These are phyloP conservation scores for Durotheca rogersii DNA, from an alignment of 495 filamentous ascomycete genomes.

Conservation along the genomic window DNA sequence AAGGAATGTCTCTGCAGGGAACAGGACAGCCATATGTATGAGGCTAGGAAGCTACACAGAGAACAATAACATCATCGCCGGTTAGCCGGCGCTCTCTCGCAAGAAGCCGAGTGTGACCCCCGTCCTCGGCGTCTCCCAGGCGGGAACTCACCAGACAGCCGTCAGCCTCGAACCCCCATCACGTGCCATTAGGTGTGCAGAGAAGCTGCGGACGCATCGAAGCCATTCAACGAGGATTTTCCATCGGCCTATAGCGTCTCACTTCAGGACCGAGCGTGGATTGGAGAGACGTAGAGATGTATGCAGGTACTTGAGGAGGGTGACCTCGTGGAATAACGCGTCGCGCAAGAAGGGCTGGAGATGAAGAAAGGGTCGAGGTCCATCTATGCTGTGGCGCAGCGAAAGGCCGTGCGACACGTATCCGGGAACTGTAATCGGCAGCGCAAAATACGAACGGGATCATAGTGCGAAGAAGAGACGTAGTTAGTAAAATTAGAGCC, in stretches of 20 bases:
- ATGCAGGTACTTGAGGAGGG: conserved; percentile 14
- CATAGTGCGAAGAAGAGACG: too few relatives aligned
- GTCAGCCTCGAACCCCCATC: conserved; percentile 40
- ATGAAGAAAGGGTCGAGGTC: conserved; percentile 24
- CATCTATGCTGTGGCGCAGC: conserved; percentile 27
- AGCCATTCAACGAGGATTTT: conserved; percentile 24
- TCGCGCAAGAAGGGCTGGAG: conserved; percentile 12
- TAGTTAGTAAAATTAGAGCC: too few relatives aligned
- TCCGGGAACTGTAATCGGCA: too few relatives aligned
- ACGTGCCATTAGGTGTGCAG: conserved; percentile 37
- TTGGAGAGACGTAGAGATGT: background rate
- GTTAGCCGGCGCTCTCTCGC: too few relatives aligned
- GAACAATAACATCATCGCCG: too few relatives aligned
- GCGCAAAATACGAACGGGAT: too few relatives aligned
- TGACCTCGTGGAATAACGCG: conserved; percentile 1
- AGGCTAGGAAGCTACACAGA: conserved; percentile 46
- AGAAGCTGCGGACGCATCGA: conserved; percentile 16
- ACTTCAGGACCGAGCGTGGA: conserved; percentile 11
- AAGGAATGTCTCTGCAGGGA: conserved; percentile 49
- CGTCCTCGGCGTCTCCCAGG: too few relatives aligned
- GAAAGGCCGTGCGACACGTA: too few relatives aligned
- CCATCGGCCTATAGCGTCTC: conserved; percentile 5
- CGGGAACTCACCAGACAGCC: conserved; percentile 44
- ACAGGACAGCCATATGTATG: conserved; percentile 47
- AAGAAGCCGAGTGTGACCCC: too few relatives aligned